Base-by-base conservation (phyloP, 2,329 filamentous ascomycete genomes). In the Alternaria arbusti region DNA sequence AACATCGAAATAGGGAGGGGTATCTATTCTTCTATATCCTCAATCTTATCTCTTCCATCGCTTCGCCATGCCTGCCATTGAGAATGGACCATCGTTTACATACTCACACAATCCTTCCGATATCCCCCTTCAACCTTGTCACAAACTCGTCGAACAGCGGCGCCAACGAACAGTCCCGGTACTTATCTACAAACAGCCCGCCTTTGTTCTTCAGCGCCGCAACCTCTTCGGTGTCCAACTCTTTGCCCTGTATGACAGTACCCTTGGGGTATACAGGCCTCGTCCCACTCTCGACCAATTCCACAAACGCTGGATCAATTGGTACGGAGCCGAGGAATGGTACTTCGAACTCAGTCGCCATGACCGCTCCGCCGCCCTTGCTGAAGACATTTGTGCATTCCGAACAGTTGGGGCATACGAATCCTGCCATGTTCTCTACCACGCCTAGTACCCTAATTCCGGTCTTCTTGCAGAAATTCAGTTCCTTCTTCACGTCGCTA, bases 371-470 rank as follows among this genome's bases (percentile, higher is more conserved):
- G 4, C 96, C 96, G 5, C 96, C 96, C 59, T 92, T 94, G 55
- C 91, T 93, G 79, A 99, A 99, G 55, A 98, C 88, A 80, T 98
- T 93, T 56, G 93, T 97, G 81, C 95, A 96, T 78, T 97, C 94
- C 54, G 86, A 86, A 74, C 88, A 90, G 64, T 88, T 89, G 13
- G 88, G 88, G 75, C 92, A 96, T n/a, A 96, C 91, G 72, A 92
- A 96, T 3, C 93, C 93, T 69, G 90, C 91, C 96, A 99, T 98
- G 78, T 99, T 99, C 83, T 99, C 96, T 49, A 99, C 87, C 1
- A 99, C 94, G 0, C 96, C 96, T 11, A 98, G 84, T 36, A 96
- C 89, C 3, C 86, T 85, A 52, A 97, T 90, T 28, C 88, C 87
- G 2, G 92, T 95, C 83, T 97, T 97, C 55, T 85, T 84, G 81